Evolutionary conservation across 352 stramenopile species (phyloP).

Genomic region (Sclerospora graminicola): DNA sequence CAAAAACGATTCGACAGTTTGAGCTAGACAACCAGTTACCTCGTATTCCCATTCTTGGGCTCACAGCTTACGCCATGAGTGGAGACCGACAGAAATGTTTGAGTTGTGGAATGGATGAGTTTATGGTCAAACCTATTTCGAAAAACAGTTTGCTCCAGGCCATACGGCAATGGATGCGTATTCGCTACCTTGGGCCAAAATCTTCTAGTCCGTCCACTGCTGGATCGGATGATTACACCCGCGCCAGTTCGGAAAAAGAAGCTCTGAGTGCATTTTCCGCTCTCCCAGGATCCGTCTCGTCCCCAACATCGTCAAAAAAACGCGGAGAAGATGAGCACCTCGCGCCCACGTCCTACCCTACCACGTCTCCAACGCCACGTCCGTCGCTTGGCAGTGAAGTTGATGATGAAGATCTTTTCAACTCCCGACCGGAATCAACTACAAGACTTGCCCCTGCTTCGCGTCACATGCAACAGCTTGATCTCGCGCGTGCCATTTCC

Average conservation of each 20-base stretch:
- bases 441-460: constrained; percentile 44
- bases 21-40: constrained; percentile 48
- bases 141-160: constrained; percentile 51
- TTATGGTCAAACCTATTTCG: constrained; percentile 72
- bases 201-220: constrained; percentile 10
- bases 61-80: constrained; percentile 69
- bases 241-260: background rate
- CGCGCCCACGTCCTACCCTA: constrained; percentile 17
- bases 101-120: constrained; percentile 61
- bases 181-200: constrained; percentile 37
- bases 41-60: constrained; percentile 51
- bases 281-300: background rate
- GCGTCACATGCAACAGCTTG: constrained; percentile 66
- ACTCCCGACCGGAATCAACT: background rate
- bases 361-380: constrained; percentile 20
- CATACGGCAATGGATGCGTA: constrained; percentile 56
- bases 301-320: constrained; percentile 9
- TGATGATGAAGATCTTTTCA: constrained; percentile 15
- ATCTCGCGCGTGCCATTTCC: constrained; percentile 63
- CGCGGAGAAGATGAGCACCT: constrained; percentile 10
- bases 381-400: constrained; percentile 22
- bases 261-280: background rate
- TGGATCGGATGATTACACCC: constrained; percentile 17
- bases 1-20: constrained; percentile 46
- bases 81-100: constrained; percentile 68